Evolutionary conservation across 129 eudicot genomes (phyloP), one percentile per base, ranked within the genome.

Genomic region (Chrysanthemum lavandulifolium): DNA sequence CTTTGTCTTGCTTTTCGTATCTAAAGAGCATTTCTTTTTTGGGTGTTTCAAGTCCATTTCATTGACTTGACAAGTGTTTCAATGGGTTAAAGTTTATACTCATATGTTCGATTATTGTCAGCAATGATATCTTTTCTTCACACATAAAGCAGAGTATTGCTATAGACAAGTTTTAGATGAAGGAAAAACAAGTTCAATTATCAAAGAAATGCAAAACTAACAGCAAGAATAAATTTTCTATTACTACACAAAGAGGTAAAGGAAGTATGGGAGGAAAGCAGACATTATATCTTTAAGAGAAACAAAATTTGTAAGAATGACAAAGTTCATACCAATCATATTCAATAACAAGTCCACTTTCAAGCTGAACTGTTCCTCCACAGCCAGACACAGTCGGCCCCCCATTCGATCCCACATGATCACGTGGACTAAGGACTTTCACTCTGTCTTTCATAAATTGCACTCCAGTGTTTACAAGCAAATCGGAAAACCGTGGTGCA

Each of bases 401-500:
- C 73, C 80, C 92, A 78, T 69, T 77, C 65, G 54, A 71, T 65
- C 83, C 86, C 51, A 62, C 40, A 66, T 84, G 85, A 79, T 91
- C 87, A 18, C 79, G 80, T 50, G 97, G 96, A 78, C 82, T 82
- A 7, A 95, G 83, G 45, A 78, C 57, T 74, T 95, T 78, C 73
- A 95, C 97, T 79, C 84, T 84, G 60, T 95, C 99, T 81, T 80
- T 89, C 14, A 83, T 40, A 79, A 90, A 90, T 31, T 85, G 88
- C 47, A 95, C 97, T 7, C 72, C 56, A 3, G 99, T 90, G 79
- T 63, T 90, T 57, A 81, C 87, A 47, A 95, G 94, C 84, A 95
- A 83, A 59, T 95, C 99, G 33, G 91, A 84, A 76, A 95, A 95
- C 65, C 87, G 84, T 40, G 99, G 99, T 68, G 99, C 99, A 77